Evolutionary conservation across 352 stramenopile species (phyloP), one percentile per base, ranked within the genome.

Genomic region (Lagenidium giganteum): DNA sequence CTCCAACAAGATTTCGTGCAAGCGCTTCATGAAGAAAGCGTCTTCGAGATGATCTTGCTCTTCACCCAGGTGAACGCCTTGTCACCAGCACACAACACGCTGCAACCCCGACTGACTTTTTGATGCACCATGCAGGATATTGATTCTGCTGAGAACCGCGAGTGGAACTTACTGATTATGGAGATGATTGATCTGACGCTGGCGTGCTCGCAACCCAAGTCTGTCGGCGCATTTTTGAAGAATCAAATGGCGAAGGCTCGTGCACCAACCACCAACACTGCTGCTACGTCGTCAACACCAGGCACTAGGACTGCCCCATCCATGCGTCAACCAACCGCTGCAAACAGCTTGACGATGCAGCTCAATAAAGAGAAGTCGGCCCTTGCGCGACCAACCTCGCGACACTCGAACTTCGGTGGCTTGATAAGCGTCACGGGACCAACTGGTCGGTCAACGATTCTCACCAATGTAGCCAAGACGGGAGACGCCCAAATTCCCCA

Each of bases 141-240:
- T 41, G 81, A 95, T 8, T 78, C 81, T 2, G 45, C 72, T 0
- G 83, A 93, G 29, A 91, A 92, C 51, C 70, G 69, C 7, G 83
- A 95, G 38, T 93, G 83, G 83, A 93, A 93, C 34, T 34, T 95
- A 48, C 42, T 95, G 5, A 74, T 95, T 28, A 90, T 95, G 80
- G 83, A 95, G 54, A 92, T 95, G 64, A 60, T 95, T 18, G 78
- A 89, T 44, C 62, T 93, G 30, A 90, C 82, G 16, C 59, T 95
- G 0, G 62, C 71, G 33, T 84, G 75, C 25, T 85, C 78, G 0
- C 69, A 73, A 4, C 83, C 83, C 1, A 86, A 92, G 42, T 43
- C 61, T 5, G 51, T 95, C 5, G 79, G 70, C 6, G 63, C 72
- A 4, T 89, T 73, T 27, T 44, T 63, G 1, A 87, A 86, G 50